phyloP scores from a whole-genome alignment of 2,329 filamentous ascomycete genomes.

The Colletotrichum salicis region DNA sequence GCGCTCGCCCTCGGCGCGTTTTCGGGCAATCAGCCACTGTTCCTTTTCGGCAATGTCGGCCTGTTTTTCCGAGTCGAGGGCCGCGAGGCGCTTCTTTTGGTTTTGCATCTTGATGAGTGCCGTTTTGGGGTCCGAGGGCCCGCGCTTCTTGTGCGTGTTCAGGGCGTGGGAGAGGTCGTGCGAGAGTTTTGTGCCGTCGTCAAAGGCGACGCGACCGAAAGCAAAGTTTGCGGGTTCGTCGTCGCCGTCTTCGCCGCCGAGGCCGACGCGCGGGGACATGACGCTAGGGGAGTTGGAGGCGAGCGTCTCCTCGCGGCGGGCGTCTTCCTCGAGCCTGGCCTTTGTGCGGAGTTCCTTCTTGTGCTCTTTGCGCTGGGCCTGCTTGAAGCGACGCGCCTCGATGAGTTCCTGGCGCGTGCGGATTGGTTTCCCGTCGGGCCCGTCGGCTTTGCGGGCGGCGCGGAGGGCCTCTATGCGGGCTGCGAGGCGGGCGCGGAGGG shows the following conservation, averaged over 20 bases:
- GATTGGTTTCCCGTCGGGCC: slow-evolving; percentile 81
- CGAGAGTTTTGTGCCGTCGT: slow-evolving; percentile 83
- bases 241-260: slow-evolving; percentile 39
- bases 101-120: slow-evolving; percentile 88
- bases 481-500: slow-evolving; percentile 81
- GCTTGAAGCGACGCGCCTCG: slow-evolving; percentile 87
- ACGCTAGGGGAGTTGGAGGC: slow-evolving; percentile 71
- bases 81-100: slow-evolving; percentile 82
- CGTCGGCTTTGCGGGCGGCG: slow-evolving; percentile 87
- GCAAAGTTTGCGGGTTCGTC: slow-evolving; percentile 73
- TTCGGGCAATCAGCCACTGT: slow-evolving; percentile 89
- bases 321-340: slow-evolving; percentile 83
- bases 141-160: slow-evolving; percentile 72
- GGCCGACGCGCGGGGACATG: slow-evolving; percentile 65
- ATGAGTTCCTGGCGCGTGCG: slow-evolving; percentile 91
- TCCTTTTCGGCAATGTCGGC: slow-evolving; percentile 94
- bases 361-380: slow-evolving; percentile 84
- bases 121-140: slow-evolving; percentile 84
- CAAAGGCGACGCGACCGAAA: slow-evolving; percentile 92
- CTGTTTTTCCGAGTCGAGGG: slow-evolving; percentile 81
- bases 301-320: slow-evolving; percentile 70
- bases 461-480: slow-evolving; percentile 87
- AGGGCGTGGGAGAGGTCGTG: slow-evolving; percentile 73
- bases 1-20: slow-evolving; percentile 88
- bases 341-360: slow-evolving; percentile 86